phyloP scores from a whole-genome alignment of 2,329 filamentous ascomycete species.

The Fusarium mangiferae region DNA sequence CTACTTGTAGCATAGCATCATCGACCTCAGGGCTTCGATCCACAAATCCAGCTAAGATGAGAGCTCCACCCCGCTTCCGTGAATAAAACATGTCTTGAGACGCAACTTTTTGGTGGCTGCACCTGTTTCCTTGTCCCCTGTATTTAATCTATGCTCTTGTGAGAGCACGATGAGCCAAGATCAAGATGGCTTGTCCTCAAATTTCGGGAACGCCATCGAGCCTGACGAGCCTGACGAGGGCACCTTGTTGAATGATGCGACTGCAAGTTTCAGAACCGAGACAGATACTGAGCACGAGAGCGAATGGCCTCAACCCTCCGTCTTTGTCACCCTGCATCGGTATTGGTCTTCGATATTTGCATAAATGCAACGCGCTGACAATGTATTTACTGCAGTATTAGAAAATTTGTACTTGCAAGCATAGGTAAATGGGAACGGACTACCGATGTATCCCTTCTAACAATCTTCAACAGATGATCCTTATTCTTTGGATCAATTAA shows the following conservation, averaged over 20 bases:
- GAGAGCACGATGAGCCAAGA: background rate
- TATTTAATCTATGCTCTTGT: too few relatives aligned
- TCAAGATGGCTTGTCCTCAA: background rate
- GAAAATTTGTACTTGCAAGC: constrained; percentile 12
- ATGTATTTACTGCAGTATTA: background rate
- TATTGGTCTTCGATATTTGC: background rate
- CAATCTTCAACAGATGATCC: background rate
- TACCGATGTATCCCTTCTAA: too few relatives aligned
- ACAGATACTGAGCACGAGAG: constrained; percentile 1
- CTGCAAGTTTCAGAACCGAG: background rate
- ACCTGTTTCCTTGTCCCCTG: background rate
- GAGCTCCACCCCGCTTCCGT: background rate
- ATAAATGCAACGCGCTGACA: too few relatives aligned
- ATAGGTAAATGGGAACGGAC: background rate
- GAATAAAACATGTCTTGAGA: background rate
- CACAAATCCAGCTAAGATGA: background rate
- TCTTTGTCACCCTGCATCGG: constrained; percentile 9
- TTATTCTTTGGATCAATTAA: constrained; percentile 8
- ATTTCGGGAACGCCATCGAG: background rate
- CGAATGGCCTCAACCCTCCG: background rate
- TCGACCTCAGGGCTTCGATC: background rate
- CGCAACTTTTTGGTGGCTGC: too few relatives aligned
- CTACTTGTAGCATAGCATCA: background rate
- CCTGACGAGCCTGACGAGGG: background rate
- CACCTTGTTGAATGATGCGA: background rate